Evolutionary conservation across 805 yeast genomes (phyloP).

Genomic region (Candida coleopterorum): DNA sequence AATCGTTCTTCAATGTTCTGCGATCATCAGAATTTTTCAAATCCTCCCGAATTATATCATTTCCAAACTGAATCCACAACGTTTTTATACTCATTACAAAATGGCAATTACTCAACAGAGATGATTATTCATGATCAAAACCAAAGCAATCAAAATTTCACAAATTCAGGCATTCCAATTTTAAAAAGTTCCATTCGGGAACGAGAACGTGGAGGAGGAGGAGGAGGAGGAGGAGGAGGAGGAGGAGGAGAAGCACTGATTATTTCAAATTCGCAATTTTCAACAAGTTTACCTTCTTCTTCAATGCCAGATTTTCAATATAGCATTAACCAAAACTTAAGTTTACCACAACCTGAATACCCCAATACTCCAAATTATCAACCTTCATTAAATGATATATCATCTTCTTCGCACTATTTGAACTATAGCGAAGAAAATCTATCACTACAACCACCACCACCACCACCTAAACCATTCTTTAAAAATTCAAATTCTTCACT

Average conservation of each 20-base stretch:
- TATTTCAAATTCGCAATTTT: not conserved
- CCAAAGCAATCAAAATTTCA: not conserved
- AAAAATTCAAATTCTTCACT: not conserved
- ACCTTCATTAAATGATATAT: not conserved
- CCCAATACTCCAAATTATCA: not conserved
- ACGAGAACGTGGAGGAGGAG: too few species aligned
- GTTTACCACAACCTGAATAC: not conserved
- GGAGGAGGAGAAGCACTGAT: too few species aligned
- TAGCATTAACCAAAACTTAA: slow-evolving; percentile 1
- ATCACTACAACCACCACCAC: not conserved
- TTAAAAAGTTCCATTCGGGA: not conserved
- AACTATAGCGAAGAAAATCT: too few species aligned
- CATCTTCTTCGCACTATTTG: not conserved
- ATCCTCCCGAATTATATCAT: slow-evolving; percentile 2
- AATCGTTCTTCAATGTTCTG: not conserved
- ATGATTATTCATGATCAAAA: slow-evolving; percentile 11
- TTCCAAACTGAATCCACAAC: slow-evolving; percentile 2
- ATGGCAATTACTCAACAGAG: slow-evolving; percentile 11
- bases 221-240: too few species aligned
- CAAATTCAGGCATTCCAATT: not conserved
- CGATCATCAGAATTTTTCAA: not conserved
- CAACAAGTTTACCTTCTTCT: slow-evolving; percentile 22
- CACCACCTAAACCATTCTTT: not conserved
- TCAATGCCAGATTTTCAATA: slow-evolving; percentile 20
- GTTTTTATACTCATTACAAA: slow-evolving; percentile 1